Percentiles rank a stretch among this genome's conserved stretches.
These are phyloP conservation scores for Priceomyces fermenticarens DNA, from an alignment of 805 yeast genomes.

Conservation along the genomic window DNA sequence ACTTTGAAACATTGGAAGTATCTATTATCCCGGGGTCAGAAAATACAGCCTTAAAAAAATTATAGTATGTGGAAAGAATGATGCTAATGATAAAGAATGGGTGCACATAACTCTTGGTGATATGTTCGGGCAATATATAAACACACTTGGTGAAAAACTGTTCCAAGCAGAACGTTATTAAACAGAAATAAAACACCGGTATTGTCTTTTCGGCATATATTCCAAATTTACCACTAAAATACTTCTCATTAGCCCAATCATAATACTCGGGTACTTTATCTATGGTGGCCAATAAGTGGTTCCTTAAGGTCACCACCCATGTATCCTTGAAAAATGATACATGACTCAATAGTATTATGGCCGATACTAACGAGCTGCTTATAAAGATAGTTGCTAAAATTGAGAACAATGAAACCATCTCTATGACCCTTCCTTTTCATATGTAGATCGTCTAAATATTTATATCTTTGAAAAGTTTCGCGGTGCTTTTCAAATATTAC, in stretches of 20 bases:
- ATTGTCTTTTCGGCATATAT: slow-evolving; percentile 39
- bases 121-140: slow-evolving; percentile 9
- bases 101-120: slow-evolving; percentile 9
- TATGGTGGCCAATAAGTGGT: slow-evolving; percentile 5
- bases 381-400: slow-evolving; percentile 4
- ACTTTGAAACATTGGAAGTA: slow-evolving; percentile 8
- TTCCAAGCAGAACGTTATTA: slow-evolving; percentile 32
- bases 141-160: slow-evolving; percentile 30
- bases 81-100: slow-evolving; percentile 25
- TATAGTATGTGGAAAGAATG: slow-evolving; percentile 26
- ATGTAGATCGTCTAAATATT: not conserved
- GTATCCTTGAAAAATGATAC: slow-evolving; percentile 41
- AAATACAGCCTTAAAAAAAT: slow-evolving; percentile 38
- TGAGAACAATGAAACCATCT: slow-evolving; percentile 5
- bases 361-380: slow-evolving; percentile 13
- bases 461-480: not conserved
- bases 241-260: slow-evolving; percentile 15
- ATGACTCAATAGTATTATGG: slow-evolving; percentile 47
- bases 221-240: slow-evolving; percentile 18
- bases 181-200: slow-evolving; percentile 38
- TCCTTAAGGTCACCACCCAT: slow-evolving; percentile 22
- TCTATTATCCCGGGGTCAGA: slow-evolving; percentile 42
- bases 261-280: slow-evolving; percentile 5
- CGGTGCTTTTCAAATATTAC: not conserved
- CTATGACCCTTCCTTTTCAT: not conserved